Evolutionary conservation across 352 stramenopile genomes (phyloP).

Genomic region (Pythium vanterpoolii): DNA sequence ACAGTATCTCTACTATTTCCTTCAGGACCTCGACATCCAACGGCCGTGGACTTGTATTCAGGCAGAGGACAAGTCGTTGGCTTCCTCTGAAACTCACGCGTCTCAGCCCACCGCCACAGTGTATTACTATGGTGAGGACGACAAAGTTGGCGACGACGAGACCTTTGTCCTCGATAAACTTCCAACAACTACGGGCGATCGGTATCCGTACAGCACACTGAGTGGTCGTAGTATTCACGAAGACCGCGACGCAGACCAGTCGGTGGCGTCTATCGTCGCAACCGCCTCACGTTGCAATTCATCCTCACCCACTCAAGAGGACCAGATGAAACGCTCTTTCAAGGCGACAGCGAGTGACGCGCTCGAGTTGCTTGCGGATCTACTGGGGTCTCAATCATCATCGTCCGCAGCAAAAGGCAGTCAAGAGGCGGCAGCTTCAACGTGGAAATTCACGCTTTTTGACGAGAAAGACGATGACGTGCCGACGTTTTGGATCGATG

Average conservation of each 20-base stretch:
- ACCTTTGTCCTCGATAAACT: slow-evolving; percentile 36
- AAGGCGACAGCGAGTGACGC: slow-evolving; percentile 69
- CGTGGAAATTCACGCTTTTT: slow-evolving; percentile 28
- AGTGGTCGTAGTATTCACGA: neutral
- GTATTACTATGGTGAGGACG: slow-evolving; percentile 56
- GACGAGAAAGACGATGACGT: slow-evolving; percentile 33
- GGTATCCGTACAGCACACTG: neutral
- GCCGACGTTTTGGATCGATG: slow-evolving; percentile 71
- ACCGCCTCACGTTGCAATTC: neutral
- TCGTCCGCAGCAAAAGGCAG: slow-evolving; percentile 52
- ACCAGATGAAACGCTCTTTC: slow-evolving; percentile 43
- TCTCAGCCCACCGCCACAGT: neutral
- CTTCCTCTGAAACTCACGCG: neutral
- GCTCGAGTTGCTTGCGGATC: slow-evolving; percentile 75
- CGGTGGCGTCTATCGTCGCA: neutral
- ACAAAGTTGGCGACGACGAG: slow-evolving; percentile 47
- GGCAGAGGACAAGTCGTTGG: neutral
- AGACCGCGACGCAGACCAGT: neutral
- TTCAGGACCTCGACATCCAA: neutral
- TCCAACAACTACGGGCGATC: neutral
- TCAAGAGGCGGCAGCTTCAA: slow-evolving; percentile 54
- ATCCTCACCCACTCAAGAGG: neutral
- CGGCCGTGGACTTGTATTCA: neutral
- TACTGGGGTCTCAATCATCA: slow-evolving; percentile 56
- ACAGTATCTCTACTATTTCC: slow-evolving; percentile 51